A percentile compares a stretch with the other conserved stretches of the same genome.
Conservation (phyloP, 1,284 basidiomycete species). For the Coniferiporia sulphurascens region DNA sequence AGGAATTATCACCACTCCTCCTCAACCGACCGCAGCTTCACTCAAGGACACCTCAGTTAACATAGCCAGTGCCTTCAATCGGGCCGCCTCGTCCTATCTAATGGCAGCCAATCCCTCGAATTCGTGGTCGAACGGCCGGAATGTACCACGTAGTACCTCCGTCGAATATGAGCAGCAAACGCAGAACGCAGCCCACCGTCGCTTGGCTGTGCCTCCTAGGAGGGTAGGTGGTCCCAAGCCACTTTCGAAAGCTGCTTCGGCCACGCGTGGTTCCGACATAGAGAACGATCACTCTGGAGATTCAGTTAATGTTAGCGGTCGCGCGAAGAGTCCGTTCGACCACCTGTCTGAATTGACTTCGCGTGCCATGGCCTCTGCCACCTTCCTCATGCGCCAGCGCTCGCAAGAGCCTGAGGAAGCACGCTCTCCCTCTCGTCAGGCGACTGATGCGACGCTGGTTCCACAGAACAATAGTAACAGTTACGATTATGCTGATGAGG, state of each 20-base stretch:
- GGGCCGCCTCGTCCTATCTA: slow-evolving; percentile 49
- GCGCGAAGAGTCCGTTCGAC: slow-evolving; percentile 63
- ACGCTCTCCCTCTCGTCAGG: slow-evolving; percentile 21
- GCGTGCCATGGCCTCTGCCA: slow-evolving; percentile 39
- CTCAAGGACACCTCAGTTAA: slow-evolving; percentile 81
- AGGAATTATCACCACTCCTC: slow-evolving; percentile 35
- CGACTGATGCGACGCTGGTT: slow-evolving; percentile 30
- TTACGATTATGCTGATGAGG: slow-evolving; percentile 75
- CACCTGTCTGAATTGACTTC: slow-evolving; percentile 49
- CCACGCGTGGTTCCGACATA: slow-evolving; percentile 54
- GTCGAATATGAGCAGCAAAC: slow-evolving; percentile 72
- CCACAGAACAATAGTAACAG: slow-evolving; percentile 44
- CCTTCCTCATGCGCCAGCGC: slow-evolving; percentile 56
- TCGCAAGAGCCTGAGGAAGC: slow-evolving; percentile 41
- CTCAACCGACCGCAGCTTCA: slow-evolving; percentile 61
- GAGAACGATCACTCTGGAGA: slow-evolving; percentile 38
- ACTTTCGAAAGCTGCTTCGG: slow-evolving; percentile 45
- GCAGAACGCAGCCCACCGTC: slow-evolving; percentile 45
- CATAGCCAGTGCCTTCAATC: slow-evolving; percentile 73
- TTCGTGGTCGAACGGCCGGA: slow-evolving; percentile 57
- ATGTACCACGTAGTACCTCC: slow-evolving; percentile 64
- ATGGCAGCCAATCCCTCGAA: slow-evolving; percentile 42
- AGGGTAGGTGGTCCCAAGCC: slow-evolving; percentile 36
- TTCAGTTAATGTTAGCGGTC: slow-evolving; percentile 23
- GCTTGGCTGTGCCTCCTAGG: slow-evolving; percentile 52